Evolutionary conservation across 2,329 filamentous ascomycete species (phyloP).

Genomic region (Byssochlamys sp.): DNA sequence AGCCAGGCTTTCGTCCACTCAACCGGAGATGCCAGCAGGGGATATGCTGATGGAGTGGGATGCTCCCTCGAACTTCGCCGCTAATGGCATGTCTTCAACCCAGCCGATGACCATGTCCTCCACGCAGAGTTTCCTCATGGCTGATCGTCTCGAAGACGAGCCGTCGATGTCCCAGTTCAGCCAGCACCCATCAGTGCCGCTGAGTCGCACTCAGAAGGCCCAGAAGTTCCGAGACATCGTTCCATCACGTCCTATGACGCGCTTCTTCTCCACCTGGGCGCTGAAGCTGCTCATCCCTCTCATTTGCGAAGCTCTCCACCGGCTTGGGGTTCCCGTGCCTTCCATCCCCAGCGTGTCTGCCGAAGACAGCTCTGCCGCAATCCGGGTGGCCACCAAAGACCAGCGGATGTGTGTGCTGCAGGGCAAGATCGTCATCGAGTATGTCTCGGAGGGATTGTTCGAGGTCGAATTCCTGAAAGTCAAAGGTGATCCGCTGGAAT

Average conservation of each 20-base stretch:
- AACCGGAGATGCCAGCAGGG: slow-evolving; percentile 67
- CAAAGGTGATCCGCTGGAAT: slow-evolving; percentile 92
- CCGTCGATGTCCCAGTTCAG: slow-evolving; percentile 79
- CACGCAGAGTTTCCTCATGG: slow-evolving; percentile 34
- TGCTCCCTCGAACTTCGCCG: slow-evolving; percentile 52
- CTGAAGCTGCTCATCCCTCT: slow-evolving; percentile 67
- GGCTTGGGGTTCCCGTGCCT: slow-evolving; percentile 69
- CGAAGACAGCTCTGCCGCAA: slow-evolving; percentile 46
- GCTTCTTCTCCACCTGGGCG: slow-evolving; percentile 80
- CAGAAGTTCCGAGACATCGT: slow-evolving; percentile 84
- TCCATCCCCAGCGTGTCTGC: slow-evolving; percentile 35
- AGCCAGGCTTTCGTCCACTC: slow-evolving; percentile 62
- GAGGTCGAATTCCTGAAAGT: slow-evolving; percentile 88
- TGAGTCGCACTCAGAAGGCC: slow-evolving; percentile 80
- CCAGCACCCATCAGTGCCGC: slow-evolving; percentile 62
- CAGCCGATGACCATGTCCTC: slow-evolving; percentile 35
- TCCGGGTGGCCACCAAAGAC: slow-evolving; percentile 65
- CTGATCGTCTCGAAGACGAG: slow-evolving; percentile 68
- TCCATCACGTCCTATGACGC: slow-evolving; percentile 73
- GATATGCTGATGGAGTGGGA: slow-evolving; percentile 85
- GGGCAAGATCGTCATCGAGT: slow-evolving; percentile 36
- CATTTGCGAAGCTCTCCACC: slow-evolving; percentile 70
- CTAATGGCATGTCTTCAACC: slow-evolving; percentile 34
- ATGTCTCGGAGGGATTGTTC: slow-evolving; percentile 51
- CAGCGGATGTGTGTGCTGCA: slow-evolving; percentile 37